A percentile compares a stretch with the other conserved stretches of the same genome.
Conservation (phyloP, 202 grass and related monocot species). For the Hordeum pubiflorum region DNA sequence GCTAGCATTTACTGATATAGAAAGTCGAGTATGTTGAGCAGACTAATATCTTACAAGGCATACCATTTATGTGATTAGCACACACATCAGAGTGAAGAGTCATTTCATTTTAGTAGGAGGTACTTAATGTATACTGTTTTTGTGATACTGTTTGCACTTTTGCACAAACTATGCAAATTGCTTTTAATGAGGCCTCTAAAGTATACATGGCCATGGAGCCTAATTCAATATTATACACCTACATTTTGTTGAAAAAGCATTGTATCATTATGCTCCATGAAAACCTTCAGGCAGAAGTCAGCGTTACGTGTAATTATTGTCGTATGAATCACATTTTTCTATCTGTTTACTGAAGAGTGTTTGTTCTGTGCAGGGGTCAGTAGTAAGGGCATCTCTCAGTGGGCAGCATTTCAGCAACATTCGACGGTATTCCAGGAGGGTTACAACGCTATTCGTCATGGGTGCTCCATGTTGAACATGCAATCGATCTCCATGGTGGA, state of each 20-base stretch:
- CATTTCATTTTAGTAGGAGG: background rate
- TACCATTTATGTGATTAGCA: background rate
- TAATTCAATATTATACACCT: background rate
- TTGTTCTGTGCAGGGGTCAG: conserved; percentile 37
- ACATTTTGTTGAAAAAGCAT: background rate
- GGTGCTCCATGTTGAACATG: conserved; percentile 2
- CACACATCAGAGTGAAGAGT: background rate
- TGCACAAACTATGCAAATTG: background rate
- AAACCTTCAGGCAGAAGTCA: background rate
- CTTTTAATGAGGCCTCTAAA: background rate
- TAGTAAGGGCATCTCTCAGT: conserved; percentile 21
- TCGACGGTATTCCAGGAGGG: no score
- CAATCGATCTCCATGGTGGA: background rate
- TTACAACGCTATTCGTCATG: background rate
- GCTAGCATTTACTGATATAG: background rate
- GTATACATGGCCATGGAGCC: background rate
- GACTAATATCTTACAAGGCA: background rate
- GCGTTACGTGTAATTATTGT: background rate
- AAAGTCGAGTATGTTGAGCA: background rate
- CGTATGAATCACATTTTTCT: background rate
- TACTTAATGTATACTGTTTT: background rate
- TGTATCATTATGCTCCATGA: background rate
- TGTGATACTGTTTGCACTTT: background rate
- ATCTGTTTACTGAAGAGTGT: background rate
- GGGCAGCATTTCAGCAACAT: background rate